These are phyloP conservation scores for Pseudoturritis turrita DNA, from an alignment of 345 rosid genomes.

Conservation along the genomic window DNA sequence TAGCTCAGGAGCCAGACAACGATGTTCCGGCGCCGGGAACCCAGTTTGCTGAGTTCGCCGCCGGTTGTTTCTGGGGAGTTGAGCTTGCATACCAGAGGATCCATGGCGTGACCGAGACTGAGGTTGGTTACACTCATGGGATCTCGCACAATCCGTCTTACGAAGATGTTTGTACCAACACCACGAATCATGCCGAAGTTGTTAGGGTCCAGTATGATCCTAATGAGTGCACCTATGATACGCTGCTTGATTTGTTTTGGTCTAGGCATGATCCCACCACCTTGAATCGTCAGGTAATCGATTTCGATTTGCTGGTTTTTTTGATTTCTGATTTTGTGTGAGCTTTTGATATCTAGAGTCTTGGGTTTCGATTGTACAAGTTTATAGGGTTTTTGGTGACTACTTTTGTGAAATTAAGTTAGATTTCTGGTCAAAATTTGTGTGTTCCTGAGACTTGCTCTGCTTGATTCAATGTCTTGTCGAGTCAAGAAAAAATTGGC, in stretches of 20 bases:
- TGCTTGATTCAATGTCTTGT: neutral
- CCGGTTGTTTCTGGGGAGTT: constrained; percentile 94
- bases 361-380: too few relatives aligned
- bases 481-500: neutral
- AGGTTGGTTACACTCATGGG: constrained; percentile 84
- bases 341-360: too few relatives aligned
- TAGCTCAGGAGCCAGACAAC: constrained; percentile 68
- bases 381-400: too few relatives aligned
- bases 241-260: constrained; percentile 80
- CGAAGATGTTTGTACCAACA: constrained; percentile 71
- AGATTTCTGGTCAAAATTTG: neutral
- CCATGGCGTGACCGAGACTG: constrained; percentile 66
- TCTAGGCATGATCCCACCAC: constrained; percentile 84
- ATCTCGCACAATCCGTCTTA: constrained; percentile 59
- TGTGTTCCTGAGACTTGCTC: neutral
- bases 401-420: neutral
- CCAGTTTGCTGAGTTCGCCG: constrained; percentile 79
- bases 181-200: constrained; percentile 65
- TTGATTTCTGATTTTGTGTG: constrained; percentile 25
- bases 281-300: constrained; percentile 80
- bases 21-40: constrained; percentile 76
- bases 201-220: constrained; percentile 92
- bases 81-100: constrained; percentile 84
- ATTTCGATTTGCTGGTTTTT: too few relatives aligned
- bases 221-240: constrained; percentile 59